phyloP scores from a whole-genome alignment of 2,329 filamentous ascomycete genomes.

The Cercospora zeina region DNA sequence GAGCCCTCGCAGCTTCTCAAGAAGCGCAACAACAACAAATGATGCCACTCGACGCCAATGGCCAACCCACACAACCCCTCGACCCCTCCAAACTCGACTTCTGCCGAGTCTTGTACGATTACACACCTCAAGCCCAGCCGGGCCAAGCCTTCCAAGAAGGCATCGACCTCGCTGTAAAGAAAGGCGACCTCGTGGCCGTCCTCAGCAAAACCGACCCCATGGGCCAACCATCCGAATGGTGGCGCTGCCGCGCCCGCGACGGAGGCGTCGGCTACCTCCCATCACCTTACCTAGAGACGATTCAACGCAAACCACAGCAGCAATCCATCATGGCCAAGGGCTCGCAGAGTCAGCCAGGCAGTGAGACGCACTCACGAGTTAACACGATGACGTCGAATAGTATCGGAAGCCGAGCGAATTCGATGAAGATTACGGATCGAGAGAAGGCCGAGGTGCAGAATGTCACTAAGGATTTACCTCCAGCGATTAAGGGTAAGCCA shows the following conservation, averaged over 20 bases:
- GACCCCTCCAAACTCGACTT: constrained; percentile 94
- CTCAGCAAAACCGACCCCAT: constrained; percentile 89
- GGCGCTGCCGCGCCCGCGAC: constrained; percentile 88
- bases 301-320: constrained; percentile 58
- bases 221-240: constrained; percentile 93
- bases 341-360: constrained; percentile 46
- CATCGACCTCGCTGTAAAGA: constrained; percentile 87
- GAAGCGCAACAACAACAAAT: constrained; percentile 74
- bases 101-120: constrained; percentile 92
- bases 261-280: constrained; percentile 90
- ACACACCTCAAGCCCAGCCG: constrained; percentile 70
- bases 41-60: constrained; percentile 48
- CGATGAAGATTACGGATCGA: constrained; percentile 50
- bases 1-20: constrained; percentile 75
- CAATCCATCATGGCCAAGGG: constrained; percentile 49
- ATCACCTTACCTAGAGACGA: constrained; percentile 80
- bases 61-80: constrained; percentile 54
- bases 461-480: constrained; percentile 42
- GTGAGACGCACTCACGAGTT: constrained; percentile 51
- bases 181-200: constrained; percentile 93
- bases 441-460: constrained; percentile 39
- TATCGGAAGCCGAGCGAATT: constrained; percentile 45
- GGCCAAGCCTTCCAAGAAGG: constrained; percentile 54
- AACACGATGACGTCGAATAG: constrained; percentile 56
- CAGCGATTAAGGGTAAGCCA: constrained; percentile 59